Percentiles rank a stretch among this genome's conserved stretches.
phyloP scores from a whole-genome alignment of 2,329 filamentous ascomycete genomes.

The Lasiodiplodia gonubiensis region DNA sequence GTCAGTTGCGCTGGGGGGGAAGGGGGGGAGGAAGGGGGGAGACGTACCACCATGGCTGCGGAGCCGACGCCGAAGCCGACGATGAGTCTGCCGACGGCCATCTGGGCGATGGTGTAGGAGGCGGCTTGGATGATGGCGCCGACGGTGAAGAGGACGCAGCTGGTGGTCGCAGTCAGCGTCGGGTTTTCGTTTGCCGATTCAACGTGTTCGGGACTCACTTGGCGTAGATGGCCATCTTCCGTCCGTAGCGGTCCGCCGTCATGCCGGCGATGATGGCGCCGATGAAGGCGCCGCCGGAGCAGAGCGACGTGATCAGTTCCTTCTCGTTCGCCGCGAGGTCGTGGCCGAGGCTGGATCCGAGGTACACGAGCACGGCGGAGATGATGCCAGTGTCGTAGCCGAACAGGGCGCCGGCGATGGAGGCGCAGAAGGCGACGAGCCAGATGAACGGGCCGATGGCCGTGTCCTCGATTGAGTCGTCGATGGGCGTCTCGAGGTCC shows the following conservation, averaged over 20 bases:
- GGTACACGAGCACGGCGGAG: constrained; percentile 52
- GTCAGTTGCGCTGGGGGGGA: no score
- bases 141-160: constrained; percentile 46
- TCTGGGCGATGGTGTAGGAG: constrained; percentile 49
- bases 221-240: constrained; percentile 48
- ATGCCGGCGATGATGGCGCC: constrained; percentile 45
- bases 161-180: not conserved
- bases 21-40: constrained; percentile 28
- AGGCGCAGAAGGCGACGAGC: constrained; percentile 41
- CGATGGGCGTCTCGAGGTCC: constrained; percentile 28
- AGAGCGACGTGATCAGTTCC: constrained; percentile 60
- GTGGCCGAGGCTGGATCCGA: constrained; percentile 49
- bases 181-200: not conserved
- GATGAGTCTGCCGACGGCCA: constrained; percentile 54
- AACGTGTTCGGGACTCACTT: constrained; percentile 29
- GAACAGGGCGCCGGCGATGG: constrained; percentile 42
- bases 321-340: constrained; percentile 52
- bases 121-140: constrained; percentile 41
- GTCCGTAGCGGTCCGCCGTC: constrained; percentile 45
- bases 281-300: constrained; percentile 55
- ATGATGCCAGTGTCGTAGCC: constrained; percentile 56
- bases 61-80: constrained; percentile 58
- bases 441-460: constrained; percentile 48
- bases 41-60: constrained; percentile 51
- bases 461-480: constrained; percentile 47